Conservation (phyloP, 495 filamentous ascomycete species). For the Immersiella caudata region DNA sequence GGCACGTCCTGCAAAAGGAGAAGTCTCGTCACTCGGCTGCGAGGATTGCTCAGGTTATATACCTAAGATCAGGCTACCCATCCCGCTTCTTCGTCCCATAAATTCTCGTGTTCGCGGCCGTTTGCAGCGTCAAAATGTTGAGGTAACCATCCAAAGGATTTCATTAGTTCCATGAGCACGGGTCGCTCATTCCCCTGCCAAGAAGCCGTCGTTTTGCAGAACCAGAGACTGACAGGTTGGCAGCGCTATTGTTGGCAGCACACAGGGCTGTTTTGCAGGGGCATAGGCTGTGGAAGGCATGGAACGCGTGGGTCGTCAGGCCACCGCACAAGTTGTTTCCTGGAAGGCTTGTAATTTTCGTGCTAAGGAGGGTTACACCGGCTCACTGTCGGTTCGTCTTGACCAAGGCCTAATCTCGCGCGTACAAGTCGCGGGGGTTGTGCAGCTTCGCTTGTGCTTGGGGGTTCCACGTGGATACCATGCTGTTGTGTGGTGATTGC, state of each 20-base stretch:
- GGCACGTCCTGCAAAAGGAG: too few species aligned
- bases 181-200: background rate
- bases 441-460: background rate
- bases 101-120: too few species aligned
- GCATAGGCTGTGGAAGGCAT: background rate
- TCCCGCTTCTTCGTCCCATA: too few species aligned
- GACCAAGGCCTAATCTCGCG: too few species aligned
- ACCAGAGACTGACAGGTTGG: background rate
- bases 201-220: background rate
- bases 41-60: too few species aligned
- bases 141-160: background rate
- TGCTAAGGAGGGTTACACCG: background rate
- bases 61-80: too few species aligned
- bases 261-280: background rate
- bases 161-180: background rate
- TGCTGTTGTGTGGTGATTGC: background rate
- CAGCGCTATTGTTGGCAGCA: conserved; percentile 5
- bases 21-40: too few species aligned
- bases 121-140: background rate
- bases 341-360: too few species aligned
- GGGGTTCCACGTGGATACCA: background rate
- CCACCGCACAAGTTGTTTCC: too few species aligned
- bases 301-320: background rate
- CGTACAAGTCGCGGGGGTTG: background rate
- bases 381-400: background rate